phyloP scores from a whole-genome alignment of 495 filamentous ascomycete species.

The Bathelium albidoporum region DNA sequence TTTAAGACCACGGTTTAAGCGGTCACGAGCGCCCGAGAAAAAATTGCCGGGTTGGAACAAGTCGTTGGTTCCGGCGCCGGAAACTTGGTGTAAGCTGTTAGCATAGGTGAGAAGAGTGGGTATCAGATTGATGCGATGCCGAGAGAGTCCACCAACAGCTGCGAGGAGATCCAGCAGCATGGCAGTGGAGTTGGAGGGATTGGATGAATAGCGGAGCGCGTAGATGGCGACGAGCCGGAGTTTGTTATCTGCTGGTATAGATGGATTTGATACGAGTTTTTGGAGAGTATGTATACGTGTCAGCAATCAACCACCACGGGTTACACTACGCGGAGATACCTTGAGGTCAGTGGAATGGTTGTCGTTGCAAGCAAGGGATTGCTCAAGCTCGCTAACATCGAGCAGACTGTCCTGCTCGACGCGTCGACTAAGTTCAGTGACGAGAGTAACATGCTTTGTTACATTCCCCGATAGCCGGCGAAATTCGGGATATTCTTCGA shows the following conservation, averaged over 20 bases:
- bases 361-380: constrained; percentile 93
- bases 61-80: constrained; percentile 67
- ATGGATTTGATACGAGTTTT: constrained; percentile 64
- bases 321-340: constrained; percentile 36
- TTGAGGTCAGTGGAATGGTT: constrained; percentile 81
- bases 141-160: constrained; percentile 62
- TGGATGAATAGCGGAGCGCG: constrained; percentile 79
- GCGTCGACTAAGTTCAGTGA: constrained; percentile 79
- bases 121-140: constrained; percentile 63
- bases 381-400: constrained; percentile 92
- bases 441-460: constrained; percentile 94
- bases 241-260: constrained; percentile 68
- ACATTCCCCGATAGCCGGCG: constrained; percentile 93
- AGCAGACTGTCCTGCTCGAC: constrained; percentile 76
- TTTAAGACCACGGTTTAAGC: constrained; percentile 81
- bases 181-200: constrained; percentile 67
- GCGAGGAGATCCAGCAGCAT: constrained; percentile 76
- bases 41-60: constrained; percentile 80
- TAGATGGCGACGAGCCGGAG: constrained; percentile 83
- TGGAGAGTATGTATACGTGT: constrained; percentile 58
- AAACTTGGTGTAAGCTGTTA: constrained; percentile 64
- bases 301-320: constrained; percentile 6
- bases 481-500: constrained; percentile 97
- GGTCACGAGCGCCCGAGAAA: constrained; percentile 77
- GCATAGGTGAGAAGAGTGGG: constrained; percentile 72